Evolutionary conservation across 1,284 basidiomycete species (phyloP).

Genomic region (Austroboletus novae-zelandiae): DNA sequence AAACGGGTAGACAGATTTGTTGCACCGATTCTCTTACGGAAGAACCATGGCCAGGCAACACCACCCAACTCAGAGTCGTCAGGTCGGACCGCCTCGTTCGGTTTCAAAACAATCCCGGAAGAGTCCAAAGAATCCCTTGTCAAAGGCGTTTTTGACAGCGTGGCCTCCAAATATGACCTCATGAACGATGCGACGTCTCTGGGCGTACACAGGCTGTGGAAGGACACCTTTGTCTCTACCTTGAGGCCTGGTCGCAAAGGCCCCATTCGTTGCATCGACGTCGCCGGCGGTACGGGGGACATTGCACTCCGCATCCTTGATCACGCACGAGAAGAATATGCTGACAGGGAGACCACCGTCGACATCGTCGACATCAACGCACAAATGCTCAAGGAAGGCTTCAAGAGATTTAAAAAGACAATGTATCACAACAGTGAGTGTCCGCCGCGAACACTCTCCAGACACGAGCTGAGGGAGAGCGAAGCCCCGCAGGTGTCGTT

Average conservation of each 20-base stretch:
- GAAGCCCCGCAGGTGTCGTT: conserved; percentile 93
- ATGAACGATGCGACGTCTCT: conserved; percentile 99
- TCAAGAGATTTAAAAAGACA: conserved; percentile 88
- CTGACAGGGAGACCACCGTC: conserved; percentile 85
- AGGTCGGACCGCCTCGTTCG: conserved; percentile 77
- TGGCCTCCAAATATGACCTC: conserved; percentile 94
- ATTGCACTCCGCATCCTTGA: conserved; percentile 95
- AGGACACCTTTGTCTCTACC: conserved; percentile 84
- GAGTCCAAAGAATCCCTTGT: conserved; percentile 79
- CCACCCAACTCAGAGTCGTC: conserved; percentile 14
- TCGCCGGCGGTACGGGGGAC: conserved; percentile 98
- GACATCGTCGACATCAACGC: conserved; percentile 95
- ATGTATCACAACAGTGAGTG: conserved; percentile 94
- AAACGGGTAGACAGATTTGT: conserved; percentile 12
- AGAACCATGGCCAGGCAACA: conserved; percentile 21
- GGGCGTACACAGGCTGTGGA: conserved; percentile 97
- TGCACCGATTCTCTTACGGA: conserved; percentile 13
- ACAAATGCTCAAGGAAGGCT: conserved; percentile 94
- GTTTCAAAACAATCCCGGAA: conserved; percentile 85
- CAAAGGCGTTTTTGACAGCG: conserved; percentile 91
- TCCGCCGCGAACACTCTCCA: background rate
- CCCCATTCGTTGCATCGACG: conserved; percentile 83
- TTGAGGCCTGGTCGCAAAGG: conserved; percentile 79
- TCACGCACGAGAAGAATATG: conserved; percentile 85
- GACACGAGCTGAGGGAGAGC: conserved; percentile 10